Percentiles rank a stretch among this genome's conserved stretches.
Evolutionary conservation across 345 rosid genomes (phyloP).

Genomic region (Pugionium cornutum): DNA sequence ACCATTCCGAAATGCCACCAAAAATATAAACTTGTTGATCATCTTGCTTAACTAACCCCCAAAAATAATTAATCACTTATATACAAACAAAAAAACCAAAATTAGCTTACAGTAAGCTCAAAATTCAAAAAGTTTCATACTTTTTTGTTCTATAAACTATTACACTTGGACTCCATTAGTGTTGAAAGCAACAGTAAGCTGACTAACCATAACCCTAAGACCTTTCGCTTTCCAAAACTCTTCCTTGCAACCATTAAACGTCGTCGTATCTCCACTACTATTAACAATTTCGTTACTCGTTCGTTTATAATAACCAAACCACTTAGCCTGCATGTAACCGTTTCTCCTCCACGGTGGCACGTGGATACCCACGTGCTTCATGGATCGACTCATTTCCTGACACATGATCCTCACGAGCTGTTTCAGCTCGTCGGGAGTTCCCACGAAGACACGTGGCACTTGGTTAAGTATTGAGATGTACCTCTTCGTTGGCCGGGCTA

Average conservation of each 20-base stretch:
- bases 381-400: constrained; percentile 51
- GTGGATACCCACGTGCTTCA: constrained; percentile 50
- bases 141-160: neutral
- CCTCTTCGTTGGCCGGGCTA: constrained; percentile 62
- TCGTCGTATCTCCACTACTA: neutral
- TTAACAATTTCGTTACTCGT: constrained; percentile 34
- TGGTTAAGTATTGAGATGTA: constrained; percentile 46
- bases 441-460: constrained; percentile 59
- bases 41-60: neutral
- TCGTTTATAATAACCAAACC: constrained; percentile 67
- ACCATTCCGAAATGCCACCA: no score
- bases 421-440: constrained; percentile 52
- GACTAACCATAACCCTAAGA: constrained; percentile 28
- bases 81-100: neutral
- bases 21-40: no score
- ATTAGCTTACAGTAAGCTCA: neutral
- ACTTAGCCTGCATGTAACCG: constrained; percentile 74
- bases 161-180: constrained; percentile 24
- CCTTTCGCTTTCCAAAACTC: constrained; percentile 21
- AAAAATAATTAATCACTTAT: constrained; percentile 6
- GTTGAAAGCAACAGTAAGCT: constrained; percentile 33
- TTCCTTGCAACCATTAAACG: constrained; percentile 36
- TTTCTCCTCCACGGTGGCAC: constrained; percentile 88
- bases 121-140: neutral
- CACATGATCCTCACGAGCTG: constrained; percentile 65